phyloP scores from a whole-genome alignment of 2,329 filamentous ascomycete species.

The Diaporthe nobilis region DNA sequence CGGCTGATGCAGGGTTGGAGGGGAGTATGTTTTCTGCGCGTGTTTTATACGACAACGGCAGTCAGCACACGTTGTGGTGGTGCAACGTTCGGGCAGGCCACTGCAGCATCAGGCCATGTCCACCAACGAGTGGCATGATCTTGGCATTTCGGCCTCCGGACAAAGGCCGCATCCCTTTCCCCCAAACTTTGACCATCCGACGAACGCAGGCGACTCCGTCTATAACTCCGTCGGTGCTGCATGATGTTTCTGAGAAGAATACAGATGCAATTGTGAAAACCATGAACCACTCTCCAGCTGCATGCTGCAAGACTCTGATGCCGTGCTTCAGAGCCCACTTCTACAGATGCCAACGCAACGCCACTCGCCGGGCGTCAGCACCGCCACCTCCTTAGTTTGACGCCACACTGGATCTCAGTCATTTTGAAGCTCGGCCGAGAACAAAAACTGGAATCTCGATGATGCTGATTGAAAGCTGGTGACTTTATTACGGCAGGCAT shows the following conservation, averaged over 20 bases:
- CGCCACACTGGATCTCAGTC: neutral
- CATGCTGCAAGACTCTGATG: neutral
- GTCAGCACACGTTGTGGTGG: neutral
- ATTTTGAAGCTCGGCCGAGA: neutral
- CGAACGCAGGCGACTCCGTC: neutral
- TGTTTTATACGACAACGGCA: conserved; percentile 21
- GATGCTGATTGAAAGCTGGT: too few species aligned
- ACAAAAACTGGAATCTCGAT: too few species aligned
- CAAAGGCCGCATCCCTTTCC: neutral
- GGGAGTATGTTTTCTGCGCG: neutral
- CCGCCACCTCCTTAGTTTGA: neutral
- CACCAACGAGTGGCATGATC: conserved; percentile 35
- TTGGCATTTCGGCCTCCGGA: conserved; percentile 17
- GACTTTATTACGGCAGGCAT: neutral
- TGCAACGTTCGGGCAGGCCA: conserved; percentile 16
- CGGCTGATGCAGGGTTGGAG: neutral
- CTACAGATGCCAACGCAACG: neutral
- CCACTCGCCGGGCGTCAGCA: neutral
- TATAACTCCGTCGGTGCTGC: neutral
- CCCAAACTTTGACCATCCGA: conserved; percentile 3
- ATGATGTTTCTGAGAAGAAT: neutral
- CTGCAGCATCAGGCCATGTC: conserved; percentile 35
- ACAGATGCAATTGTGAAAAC: neutral
- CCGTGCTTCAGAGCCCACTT: neutral
- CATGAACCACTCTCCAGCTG: neutral